Conservation (phyloP, 2,329 filamentous ascomycete species). For the Aspergillus caelatus region DNA sequence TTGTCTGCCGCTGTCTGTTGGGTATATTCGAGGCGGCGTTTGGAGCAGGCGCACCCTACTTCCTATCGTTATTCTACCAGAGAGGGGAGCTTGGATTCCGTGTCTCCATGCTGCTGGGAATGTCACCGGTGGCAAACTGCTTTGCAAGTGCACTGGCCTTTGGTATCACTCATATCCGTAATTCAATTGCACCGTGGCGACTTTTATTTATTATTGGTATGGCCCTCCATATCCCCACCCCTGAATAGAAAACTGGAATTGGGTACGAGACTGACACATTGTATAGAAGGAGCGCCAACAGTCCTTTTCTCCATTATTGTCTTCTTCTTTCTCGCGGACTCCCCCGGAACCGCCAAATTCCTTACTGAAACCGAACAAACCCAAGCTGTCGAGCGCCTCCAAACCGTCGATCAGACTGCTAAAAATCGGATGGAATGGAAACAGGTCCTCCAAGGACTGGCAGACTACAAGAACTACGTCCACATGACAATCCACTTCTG, state of each 20-base stretch:
- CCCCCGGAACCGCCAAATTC: conserved; percentile 46
- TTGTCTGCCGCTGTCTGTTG: conserved; percentile 25
- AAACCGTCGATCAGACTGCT: conserved; percentile 23
- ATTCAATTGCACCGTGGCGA: conserved; percentile 34
- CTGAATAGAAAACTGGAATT: no score
- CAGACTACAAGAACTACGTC: conserved; percentile 42
- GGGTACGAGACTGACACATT: not conserved
- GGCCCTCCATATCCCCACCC: not conserved
- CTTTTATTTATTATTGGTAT: conserved; percentile 53
- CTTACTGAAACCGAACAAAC: conserved; percentile 49
- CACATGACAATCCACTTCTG: conserved; percentile 45
- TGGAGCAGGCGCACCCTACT: conserved; percentile 30
- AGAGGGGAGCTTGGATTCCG: conserved; percentile 53
- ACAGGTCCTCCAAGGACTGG: conserved; percentile 39
- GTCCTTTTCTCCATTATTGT: conserved; percentile 45
- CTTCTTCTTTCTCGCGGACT: conserved; percentile 50
- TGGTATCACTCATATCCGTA: conserved; percentile 34
- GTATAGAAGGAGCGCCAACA: conserved; percentile 43
- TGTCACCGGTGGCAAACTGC: conserved; percentile 42
- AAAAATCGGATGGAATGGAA: conserved; percentile 31
- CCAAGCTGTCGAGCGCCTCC: conserved; percentile 54
- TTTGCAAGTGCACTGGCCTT: conserved; percentile 46
- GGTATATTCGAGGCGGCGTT: conserved; percentile 28
- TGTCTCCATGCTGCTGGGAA: conserved; percentile 50
- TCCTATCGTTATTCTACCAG: conserved; percentile 54